Conservation (phyloP, 2,329 filamentous ascomycete genomes). For the Aureobasidium sp. region DNA sequence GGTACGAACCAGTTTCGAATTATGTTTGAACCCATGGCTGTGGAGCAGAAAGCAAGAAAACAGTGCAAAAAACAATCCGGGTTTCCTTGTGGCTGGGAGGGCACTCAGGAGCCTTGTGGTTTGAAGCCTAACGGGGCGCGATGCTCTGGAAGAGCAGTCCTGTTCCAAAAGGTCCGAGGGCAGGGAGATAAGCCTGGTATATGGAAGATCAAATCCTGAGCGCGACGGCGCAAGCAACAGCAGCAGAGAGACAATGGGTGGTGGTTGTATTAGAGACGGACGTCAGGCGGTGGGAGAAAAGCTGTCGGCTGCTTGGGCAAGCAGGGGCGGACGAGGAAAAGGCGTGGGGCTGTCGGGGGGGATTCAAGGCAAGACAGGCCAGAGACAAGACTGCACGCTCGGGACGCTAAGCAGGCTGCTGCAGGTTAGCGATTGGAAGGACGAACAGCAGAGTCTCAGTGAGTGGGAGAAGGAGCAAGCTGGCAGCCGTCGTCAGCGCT, state of each 20-base stretch:
- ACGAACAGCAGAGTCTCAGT: background rate
- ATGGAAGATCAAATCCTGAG: background rate
- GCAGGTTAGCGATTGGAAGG: slow-evolving; percentile 14
- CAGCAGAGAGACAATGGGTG: background rate
- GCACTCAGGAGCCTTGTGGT: background rate
- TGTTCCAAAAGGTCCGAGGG: background rate
- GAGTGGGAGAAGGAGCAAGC: background rate
- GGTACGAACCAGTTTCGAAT: slow-evolving; percentile 41
- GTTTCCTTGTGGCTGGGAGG: background rate
- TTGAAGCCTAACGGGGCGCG: slow-evolving; percentile 2
- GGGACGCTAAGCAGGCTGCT: slow-evolving; percentile 3
- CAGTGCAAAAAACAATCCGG: background rate
- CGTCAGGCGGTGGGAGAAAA: background rate
- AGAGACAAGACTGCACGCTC: background rate
- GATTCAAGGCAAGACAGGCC: slow-evolving; percentile 9
- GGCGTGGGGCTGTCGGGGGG: background rate
- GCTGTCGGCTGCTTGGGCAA: background rate
- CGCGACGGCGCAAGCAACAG: background rate
- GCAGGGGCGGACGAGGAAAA: slow-evolving; percentile 10
- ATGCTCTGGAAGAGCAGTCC: slow-evolving; percentile 1
- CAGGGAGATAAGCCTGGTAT: background rate
- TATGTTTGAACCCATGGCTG: slow-evolving; percentile 25
- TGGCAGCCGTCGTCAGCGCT: background rate
- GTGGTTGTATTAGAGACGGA: background rate
- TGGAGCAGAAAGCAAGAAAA: background rate